Evolutionary conservation across 2,329 filamentous ascomycete species (phyloP).

Genomic region (Calonectria ilicicola): DNA sequence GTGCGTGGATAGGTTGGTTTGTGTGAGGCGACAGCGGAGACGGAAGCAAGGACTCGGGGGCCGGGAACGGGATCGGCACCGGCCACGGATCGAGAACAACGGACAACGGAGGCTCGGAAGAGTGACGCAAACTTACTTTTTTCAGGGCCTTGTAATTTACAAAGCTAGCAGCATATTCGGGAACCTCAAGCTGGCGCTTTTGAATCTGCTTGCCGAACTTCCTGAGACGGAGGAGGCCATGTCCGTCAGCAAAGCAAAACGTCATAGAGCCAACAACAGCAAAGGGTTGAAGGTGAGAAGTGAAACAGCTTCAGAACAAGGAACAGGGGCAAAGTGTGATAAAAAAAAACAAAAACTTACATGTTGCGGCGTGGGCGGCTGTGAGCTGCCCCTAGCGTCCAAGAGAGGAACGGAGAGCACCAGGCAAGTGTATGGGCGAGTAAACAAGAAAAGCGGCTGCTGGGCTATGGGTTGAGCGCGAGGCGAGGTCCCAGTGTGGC

Average conservation of each 20-base stretch:
- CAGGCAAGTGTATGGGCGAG: constrained; percentile 22
- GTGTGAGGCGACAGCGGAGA: constrained; percentile 41
- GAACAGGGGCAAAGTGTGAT: constrained; percentile 10
- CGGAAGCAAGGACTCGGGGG: constrained; percentile 31
- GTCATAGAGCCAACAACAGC: background rate
- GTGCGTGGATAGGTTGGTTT: constrained; percentile 8
- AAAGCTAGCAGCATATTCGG: constrained; percentile 98
- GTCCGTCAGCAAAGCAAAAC: constrained; percentile 24
- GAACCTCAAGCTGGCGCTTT: constrained; percentile 98
- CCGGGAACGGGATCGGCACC: constrained; percentile 31
- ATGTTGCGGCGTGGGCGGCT: constrained; percentile 47
- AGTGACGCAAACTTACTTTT: constrained; percentile 73
- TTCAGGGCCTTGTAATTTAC: constrained; percentile 99
- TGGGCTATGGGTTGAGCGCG: constrained; percentile 15
- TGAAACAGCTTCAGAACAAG: constrained; percentile 9
- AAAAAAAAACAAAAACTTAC: constrained; percentile 44
- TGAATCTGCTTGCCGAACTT: constrained; percentile 99
- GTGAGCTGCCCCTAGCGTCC: constrained; percentile 37
- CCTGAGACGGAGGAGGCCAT: constrained; percentile 63
- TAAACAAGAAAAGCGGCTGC: constrained; percentile 20
- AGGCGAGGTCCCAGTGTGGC: constrained; percentile 34
- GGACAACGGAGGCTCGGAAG: constrained; percentile 27
- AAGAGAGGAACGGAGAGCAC: constrained; percentile 31
- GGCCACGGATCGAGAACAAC: constrained; percentile 15
- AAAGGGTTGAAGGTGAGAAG: background rate